phyloP scores from a whole-genome alignment of 2,329 filamentous ascomycete genomes.

The Verticillium alfalfae region DNA sequence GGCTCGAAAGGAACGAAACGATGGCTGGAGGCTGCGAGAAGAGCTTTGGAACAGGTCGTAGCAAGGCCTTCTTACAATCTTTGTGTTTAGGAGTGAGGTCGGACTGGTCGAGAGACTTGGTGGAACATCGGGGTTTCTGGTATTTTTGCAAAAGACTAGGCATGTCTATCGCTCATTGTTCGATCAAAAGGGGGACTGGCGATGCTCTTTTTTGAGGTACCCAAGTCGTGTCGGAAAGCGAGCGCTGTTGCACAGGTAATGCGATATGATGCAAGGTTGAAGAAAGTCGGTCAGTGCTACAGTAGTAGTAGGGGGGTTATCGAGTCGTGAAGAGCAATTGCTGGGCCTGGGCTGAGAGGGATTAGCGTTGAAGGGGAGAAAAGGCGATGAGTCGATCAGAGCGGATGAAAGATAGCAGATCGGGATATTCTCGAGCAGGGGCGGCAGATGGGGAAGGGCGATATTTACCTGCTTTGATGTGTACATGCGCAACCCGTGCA shows the following conservation, averaged over 20 bases:
- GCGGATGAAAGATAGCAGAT: neutral
- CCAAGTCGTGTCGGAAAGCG: neutral
- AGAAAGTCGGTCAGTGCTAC: neutral
- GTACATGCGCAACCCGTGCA: neutral
- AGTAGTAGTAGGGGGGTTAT: neutral
- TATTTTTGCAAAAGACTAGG: constrained; percentile 22
- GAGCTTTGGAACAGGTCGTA: neutral
- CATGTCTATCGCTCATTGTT: constrained; percentile 18
- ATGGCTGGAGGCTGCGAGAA: neutral
- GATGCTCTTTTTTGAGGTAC: neutral
- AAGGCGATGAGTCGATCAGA: neutral
- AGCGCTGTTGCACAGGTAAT: neutral
- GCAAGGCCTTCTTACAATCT: neutral
- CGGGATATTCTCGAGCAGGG: neutral
- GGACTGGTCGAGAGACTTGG: neutral
- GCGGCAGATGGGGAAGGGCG: neutral
- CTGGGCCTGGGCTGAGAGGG: neutral
- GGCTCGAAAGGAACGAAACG: no score
- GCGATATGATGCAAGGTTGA: neutral
- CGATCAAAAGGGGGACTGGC: neutral
- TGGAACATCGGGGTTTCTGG: neutral
- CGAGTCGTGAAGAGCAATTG: neutral
- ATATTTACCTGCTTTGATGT: neutral
- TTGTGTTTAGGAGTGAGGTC: neutral
- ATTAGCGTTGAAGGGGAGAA: neutral